Conservation (phyloP, 2,329 filamentous ascomycete genomes). For the Rugonectria rugulosa region DNA sequence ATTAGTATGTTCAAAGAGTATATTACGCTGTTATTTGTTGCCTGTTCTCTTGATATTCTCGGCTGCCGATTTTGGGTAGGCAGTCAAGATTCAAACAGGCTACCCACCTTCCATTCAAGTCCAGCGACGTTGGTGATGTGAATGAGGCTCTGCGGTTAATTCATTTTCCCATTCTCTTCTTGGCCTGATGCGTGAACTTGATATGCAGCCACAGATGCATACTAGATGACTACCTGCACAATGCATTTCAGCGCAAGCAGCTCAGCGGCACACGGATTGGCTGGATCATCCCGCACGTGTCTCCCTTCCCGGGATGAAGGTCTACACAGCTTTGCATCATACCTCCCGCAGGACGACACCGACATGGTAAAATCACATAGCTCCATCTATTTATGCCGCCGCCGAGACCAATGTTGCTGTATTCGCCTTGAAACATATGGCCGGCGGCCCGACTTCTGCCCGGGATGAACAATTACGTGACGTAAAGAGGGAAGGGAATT, state of each 20-base stretch:
- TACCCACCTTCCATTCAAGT: too few relatives aligned
- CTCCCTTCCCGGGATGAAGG: too few relatives aligned
- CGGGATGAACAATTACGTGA: conserved; percentile 3
- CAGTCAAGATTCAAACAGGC: too few relatives aligned
- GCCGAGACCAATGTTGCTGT: too few relatives aligned
- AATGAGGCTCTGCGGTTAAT: conserved; percentile 13
- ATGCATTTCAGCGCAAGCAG: too few relatives aligned
- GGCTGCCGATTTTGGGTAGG: not conserved
- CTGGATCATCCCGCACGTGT: too few relatives aligned
- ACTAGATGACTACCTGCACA: too few relatives aligned
- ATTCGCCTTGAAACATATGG: not conserved
- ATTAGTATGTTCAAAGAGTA: not conserved
- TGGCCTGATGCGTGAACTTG: not conserved
- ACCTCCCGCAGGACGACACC: too few relatives aligned
- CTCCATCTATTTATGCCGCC: not conserved
- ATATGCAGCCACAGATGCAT: not conserved
- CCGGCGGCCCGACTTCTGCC: conserved; percentile 17
- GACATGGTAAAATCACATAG: not conserved
- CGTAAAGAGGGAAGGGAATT: conserved; percentile 9
- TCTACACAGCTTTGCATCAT: too few relatives aligned
- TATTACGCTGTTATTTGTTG: not conserved
- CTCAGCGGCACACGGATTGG: too few relatives aligned
- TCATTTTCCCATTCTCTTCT: too few relatives aligned
- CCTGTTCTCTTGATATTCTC: not conserved
- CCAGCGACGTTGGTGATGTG: too few relatives aligned